A percentile compares a stretch with the other conserved stretches of the same genome.
Conservation (phyloP, 495 filamentous ascomycete species). For the Trichoderma gamsii region DNA sequence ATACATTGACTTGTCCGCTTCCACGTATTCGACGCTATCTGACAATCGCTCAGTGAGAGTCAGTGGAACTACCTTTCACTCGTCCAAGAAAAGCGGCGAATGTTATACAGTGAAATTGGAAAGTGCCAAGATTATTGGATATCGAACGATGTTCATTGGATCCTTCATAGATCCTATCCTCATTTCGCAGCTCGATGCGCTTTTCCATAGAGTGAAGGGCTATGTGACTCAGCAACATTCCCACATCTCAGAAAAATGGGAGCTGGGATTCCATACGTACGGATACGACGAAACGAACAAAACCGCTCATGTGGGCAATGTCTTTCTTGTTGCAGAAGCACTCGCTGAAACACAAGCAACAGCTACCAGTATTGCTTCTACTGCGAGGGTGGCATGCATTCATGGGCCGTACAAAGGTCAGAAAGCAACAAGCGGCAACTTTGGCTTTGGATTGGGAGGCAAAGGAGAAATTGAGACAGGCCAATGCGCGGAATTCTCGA, state of each 20-base stretch:
- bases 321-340: constrained; percentile 39
- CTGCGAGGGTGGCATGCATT: constrained; percentile 31
- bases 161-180: constrained; percentile 34
- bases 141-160: constrained; percentile 42
- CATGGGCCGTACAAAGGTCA: constrained; percentile 42
- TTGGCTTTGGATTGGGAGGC: constrained; percentile 27
- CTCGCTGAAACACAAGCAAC: constrained; percentile 36
- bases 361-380: constrained; percentile 33
- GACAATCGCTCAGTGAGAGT: constrained; percentile 37
- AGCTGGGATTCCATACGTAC: constrained; percentile 39
- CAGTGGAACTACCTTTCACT: constrained; percentile 31
- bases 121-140: constrained; percentile 34
- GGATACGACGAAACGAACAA: constrained; percentile 22
- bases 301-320: constrained; percentile 21
- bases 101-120: constrained; percentile 44
- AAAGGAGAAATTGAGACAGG: constrained; percentile 32
- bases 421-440: constrained; percentile 41
- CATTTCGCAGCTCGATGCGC: constrained; percentile 21
- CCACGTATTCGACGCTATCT: constrained; percentile 34
- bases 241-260: constrained; percentile 19
- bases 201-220: constrained; percentile 26
- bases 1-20: constrained; percentile 31
- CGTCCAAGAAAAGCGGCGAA: neutral
- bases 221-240: constrained; percentile 22
- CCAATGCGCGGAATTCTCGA: constrained; percentile 35